These are phyloP conservation scores for Globisporangium spiculum DNA, from an alignment of 352 stramenopile species.

Conservation along the genomic window DNA sequence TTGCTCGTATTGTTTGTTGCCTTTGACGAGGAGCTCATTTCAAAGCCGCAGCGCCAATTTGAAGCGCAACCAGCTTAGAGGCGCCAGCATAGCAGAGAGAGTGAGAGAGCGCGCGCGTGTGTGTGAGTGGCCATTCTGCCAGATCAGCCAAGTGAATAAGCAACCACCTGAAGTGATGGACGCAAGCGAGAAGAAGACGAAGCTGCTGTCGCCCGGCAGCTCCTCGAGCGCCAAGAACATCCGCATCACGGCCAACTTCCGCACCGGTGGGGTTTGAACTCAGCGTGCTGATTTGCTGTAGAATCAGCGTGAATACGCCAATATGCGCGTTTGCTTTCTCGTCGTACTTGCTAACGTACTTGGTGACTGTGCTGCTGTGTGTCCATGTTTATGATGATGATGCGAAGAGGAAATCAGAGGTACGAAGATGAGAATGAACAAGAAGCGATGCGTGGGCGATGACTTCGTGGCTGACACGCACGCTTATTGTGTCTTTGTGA, in stretches of 20 bases:
- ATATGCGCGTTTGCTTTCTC: background rate
- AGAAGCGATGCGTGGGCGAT: background rate
- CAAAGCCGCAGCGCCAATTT: conserved; percentile 1
- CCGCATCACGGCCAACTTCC: conserved; percentile 64
- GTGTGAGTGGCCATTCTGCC: background rate
- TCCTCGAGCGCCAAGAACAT: conserved; percentile 17
- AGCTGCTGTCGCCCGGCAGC: conserved; percentile 14
- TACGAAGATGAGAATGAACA: conserved; percentile 16
- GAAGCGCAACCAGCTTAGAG: background rate
- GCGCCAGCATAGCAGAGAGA: background rate
- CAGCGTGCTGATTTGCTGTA: background rate
- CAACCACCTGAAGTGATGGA: conserved; percentile 3
- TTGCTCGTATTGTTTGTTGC: background rate
- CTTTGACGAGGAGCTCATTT: conserved; percentile 10
- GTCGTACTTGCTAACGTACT: background rate
- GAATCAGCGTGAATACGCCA: background rate
- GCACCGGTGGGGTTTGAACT: conserved; percentile 33
- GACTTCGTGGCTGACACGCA: no score
- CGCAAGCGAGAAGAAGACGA: conserved; percentile 9
- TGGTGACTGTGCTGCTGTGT: background rate
- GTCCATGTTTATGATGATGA: background rate
- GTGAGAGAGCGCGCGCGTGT: background rate
- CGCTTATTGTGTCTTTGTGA: background rate
- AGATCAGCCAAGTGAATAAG: background rate
- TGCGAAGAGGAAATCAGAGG: conserved; percentile 54